Base-by-base conservation (phyloP, 208 protist species). In the Angomonas desouzai region DNA sequence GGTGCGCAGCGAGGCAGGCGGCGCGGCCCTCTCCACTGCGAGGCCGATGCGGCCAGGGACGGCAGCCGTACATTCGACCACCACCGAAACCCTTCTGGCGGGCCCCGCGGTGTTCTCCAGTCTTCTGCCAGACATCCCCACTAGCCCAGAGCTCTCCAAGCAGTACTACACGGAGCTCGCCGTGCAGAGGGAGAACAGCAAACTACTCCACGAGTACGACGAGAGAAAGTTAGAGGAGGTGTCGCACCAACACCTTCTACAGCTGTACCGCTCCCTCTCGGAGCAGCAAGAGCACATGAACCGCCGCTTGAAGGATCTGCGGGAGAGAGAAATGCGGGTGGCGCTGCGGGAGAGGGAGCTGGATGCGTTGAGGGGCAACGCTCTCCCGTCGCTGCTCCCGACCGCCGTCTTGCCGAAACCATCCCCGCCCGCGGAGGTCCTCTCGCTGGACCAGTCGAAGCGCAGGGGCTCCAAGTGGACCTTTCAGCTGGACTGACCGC, bases 401-500 rank as follows among this genome's bases (percentile, higher is more conserved):
- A 51, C 10, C 45, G 20, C 36, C 10, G 3, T 22, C 45, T 13
- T 23, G 18, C 9, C 6, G 36, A 43, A 43, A 51, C 45, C 45
- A 13, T 16, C 45, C 3, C 10, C 6, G 45, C 10, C 18, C 6
- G 9, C 10, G 18, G 18, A 51, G 10, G 6, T 51, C 18, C 45
- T 23, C 4, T 16, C 18, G n/a, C n/a, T n/a, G n/a, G n/a, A n/a
- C n/a, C n/a, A n/a, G n/a, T n/a, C n/a, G n/a, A 51, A 51, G 20
- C 45, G 45, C 9, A 27, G 18, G 6, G 45, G 18, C 18, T 13
- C 45, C 18, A 51, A 51, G 20, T 51, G 45, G 45, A 51, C 45
- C 18, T 51, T 51, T 23, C 45, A 51, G n/a, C 45, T 51, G 6
- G 45, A 51, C 45, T 51, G n/a, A 23, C 13, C 36, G 36, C n/a